Conservation (phyloP, 108 stramenopile species). For the Pelagomonas calceolata region DNA sequence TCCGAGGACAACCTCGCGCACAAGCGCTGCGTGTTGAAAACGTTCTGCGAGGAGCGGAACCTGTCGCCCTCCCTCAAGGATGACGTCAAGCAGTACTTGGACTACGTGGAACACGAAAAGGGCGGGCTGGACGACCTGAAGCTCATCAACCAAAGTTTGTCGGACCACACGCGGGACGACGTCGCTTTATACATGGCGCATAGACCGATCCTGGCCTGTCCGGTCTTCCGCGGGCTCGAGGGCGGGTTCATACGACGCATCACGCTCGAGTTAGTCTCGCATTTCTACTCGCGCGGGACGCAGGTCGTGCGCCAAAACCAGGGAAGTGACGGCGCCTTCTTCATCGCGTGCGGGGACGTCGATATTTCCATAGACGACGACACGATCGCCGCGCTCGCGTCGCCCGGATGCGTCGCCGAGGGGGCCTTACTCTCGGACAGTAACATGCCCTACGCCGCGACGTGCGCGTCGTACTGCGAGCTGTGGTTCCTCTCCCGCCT, state of each 20-base stretch:
- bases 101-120: conserved; percentile 39
- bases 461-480: conserved; percentile 35
- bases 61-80: conserved; percentile 19
- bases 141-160: conserved; percentile 18
- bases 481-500: conserved; percentile 32
- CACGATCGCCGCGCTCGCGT: conserved; percentile 15
- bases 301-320: conserved; percentile 21
- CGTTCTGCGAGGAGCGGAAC: conserved; percentile 34
- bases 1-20: conserved; percentile 44
- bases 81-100: conserved; percentile 31
- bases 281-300: conserved; percentile 22
- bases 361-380: not conserved
- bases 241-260: conserved; percentile 27
- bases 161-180: conserved; percentile 23
- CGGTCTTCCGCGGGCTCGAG: conserved; percentile 32
- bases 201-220: conserved; percentile 27
- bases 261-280: conserved; percentile 33
- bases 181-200: conserved; percentile 33
- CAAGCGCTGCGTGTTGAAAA: conserved; percentile 3
- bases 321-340: conserved; percentile 35
- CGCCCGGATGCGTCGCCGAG: conserved; percentile 38
- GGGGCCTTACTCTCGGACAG: conserved; percentile 31
- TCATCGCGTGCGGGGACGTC: conserved; percentile 19
- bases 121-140: conserved; percentile 29
- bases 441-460: conserved; percentile 33